Evolutionary conservation across 1,139 yeast species (phyloP).

Genomic region (Yueomyces sp.): DNA sequence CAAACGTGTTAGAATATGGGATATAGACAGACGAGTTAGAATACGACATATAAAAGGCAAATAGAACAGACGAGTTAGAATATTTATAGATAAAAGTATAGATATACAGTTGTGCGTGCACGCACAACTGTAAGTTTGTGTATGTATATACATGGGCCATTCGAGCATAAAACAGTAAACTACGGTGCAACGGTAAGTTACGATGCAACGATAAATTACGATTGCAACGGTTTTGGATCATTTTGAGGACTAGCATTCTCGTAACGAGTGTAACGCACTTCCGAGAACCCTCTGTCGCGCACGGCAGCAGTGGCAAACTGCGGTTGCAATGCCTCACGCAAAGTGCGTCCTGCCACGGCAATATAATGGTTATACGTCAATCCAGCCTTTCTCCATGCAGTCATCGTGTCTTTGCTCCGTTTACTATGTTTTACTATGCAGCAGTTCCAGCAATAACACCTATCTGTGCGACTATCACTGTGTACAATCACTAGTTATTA

Average conservation of each 20-base stretch:
- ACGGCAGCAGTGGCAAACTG: constrained; percentile 69
- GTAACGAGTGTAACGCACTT: constrained; percentile 63
- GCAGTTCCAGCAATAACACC: no score
- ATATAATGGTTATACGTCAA: constrained; percentile 78
- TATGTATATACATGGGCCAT: no score
- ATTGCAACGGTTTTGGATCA: constrained; percentile 27
- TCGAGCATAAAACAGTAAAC: background rate
- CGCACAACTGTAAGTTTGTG: no score
- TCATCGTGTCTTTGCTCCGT: background rate
- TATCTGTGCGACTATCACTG: no score
- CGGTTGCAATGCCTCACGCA: constrained; percentile 82
- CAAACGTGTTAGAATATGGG: no score
- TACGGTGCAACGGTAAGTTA: background rate
- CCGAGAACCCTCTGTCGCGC: constrained; percentile 55
- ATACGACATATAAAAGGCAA: no score
- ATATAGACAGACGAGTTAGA: no score
- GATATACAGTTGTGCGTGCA: no score
- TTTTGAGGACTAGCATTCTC: constrained; percentile 45
- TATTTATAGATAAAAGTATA: no score
- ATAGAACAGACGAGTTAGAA: no score
- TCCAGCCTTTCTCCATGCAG: constrained; percentile 76
- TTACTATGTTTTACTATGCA: no score
- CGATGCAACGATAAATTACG: constrained; percentile 5
- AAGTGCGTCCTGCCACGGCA: constrained; percentile 80
- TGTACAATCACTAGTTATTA: no score